Base-by-base conservation (phyloP, 805 yeast species). In the Clavispora phyllophila region DNA sequence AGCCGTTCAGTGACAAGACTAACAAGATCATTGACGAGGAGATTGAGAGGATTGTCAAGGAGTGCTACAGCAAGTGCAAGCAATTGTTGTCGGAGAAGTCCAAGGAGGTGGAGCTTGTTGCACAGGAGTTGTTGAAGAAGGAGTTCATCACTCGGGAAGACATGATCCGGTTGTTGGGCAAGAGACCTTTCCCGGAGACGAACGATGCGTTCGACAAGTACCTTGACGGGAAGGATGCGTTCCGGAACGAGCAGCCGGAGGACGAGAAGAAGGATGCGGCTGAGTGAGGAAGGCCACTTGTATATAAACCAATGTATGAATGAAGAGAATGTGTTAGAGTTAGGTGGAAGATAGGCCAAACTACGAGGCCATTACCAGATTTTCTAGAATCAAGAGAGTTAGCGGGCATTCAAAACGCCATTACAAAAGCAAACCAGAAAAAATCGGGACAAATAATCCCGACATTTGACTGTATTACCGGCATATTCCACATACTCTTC, bases 91-190 rank as follows among this genome's bases (percentile, higher is more conserved):
- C 64, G 14, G 86, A 84, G 51, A 86, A 85, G 59, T 58, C 81
- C n/a, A 75, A 70, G 5, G 93, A 84, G 46, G 88, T 93, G 29
- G 90, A 81, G 49, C 70, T 78, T 48, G 90, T 95, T 32, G 99
- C 99, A 0, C 84, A 90, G 61, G 88, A 87, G 55, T 72, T 93
- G 48, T 75, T 91, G 56, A 66, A 74, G 42, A 89, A 91, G 62
- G 99, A 93, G 63, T 95, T 88, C 13, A 75, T 93, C 22, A 87
- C 96, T 4, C 79, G 99, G 62, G 95, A 87, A 54, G 99, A 93
- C 59, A 88, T 93, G 95, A 81, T 90, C 45, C 74, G 86, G 41
- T 61, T 93, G 41, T 66, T 93, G 37, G 99, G 99, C 10, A 84
- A 84, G 61, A 77, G 99, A 48, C 96, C 96, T 10, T 93, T 84